Evolutionary conservation across 176 grass and related monocot species (phyloP), one percentile per base, ranked within the genome.

Genomic region (Metroxylon sagu): DNA sequence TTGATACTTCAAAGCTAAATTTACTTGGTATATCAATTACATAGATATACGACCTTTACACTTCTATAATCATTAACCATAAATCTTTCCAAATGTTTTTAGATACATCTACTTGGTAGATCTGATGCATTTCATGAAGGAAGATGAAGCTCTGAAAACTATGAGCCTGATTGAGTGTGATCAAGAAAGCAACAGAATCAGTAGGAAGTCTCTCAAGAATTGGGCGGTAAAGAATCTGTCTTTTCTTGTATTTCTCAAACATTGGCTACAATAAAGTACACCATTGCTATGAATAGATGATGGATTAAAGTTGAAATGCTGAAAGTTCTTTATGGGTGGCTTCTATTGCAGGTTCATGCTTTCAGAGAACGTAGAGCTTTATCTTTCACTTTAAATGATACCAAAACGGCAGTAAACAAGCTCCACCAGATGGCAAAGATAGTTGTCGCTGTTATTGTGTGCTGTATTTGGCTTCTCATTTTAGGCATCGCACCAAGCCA

Each of bases 371-470:
- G 92, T 53, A 97, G 90, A 16, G 84, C 87, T 35, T 83, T 97
- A 7, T 83, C 92, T 19, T 73, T 97, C 30, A 97, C 92, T 23
- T 87, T 97, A 7, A 91, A 97, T 48, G 92, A 91, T 77, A 97
- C 92, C 1, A 91, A 97, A 74, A 97, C 92, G 16, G 87, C 92
- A 1, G 87, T 97, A 54, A 97, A 91, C 71, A 97, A 88, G 68
- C 92, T 97, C 29, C 81, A 97, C 78, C 92, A 88, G 18, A 88
- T 97, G 87, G 92, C 92, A 54, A 97, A 91, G 53, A 61, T 91
- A 1, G 25, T 89, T 5, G 76, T 89, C 14, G 72, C 52, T 39
- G 19, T 89, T 31, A 61, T 97, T 2, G 80, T 91, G 0, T 77
- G 49, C 2, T 31, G 84, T 88, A 60, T 71, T 91, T 19, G 92